phyloP scores from a whole-genome alignment of 768 basidiomycete species.

The Pulveroboletus ravenelii region DNA sequence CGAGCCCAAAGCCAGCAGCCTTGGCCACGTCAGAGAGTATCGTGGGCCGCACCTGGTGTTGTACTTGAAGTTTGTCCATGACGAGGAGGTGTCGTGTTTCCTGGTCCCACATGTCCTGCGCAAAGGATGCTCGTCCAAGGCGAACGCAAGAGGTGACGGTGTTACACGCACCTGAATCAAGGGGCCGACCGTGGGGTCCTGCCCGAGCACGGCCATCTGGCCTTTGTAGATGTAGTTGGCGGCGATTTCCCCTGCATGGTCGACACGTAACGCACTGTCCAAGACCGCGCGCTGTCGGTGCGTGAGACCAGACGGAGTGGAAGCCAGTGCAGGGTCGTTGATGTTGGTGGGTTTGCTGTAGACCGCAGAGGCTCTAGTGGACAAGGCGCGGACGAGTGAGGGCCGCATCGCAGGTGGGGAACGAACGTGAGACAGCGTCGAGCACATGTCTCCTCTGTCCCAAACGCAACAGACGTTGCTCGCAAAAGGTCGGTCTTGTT shows the following conservation, averaged over 20 bases:
- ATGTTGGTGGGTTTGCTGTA: slow-evolving; percentile 41
- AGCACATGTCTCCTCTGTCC: slow-evolving; percentile 23
- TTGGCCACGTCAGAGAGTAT: slow-evolving; percentile 80
- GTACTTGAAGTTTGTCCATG: slow-evolving; percentile 78
- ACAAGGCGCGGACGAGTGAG: slow-evolving; percentile 13
- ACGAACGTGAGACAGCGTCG: slow-evolving; percentile 3
- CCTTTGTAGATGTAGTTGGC: slow-evolving; percentile 96
- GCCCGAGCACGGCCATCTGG: slow-evolving; percentile 69
- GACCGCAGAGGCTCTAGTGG: slow-evolving; percentile 40
- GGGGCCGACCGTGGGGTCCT: slow-evolving; percentile 49
- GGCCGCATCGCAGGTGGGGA: slow-evolving; percentile 13
- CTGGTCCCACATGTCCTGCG: slow-evolving; percentile 96
- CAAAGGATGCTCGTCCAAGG: slow-evolving; percentile 2
- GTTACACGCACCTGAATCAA: slow-evolving; percentile 65
- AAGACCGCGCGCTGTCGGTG: slow-evolving; percentile 45
- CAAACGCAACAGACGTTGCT: slow-evolving; percentile 31
- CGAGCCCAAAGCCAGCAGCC: slow-evolving; percentile 81
- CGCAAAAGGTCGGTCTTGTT: slow-evolving; percentile 32
- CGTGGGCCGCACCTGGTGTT: slow-evolving; percentile 84
- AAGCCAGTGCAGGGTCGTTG: slow-evolving; percentile 39
- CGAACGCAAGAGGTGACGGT: neutral
- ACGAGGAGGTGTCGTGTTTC: slow-evolving; percentile 88
- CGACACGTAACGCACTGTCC: slow-evolving; percentile 76
- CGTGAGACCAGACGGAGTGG: slow-evolving; percentile 55
- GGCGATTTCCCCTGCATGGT: slow-evolving; percentile 93